Evolutionary conservation across 1,284 basidiomycete genomes (phyloP).

Genomic region (Microbotryum lychnidis-dioicae): DNA sequence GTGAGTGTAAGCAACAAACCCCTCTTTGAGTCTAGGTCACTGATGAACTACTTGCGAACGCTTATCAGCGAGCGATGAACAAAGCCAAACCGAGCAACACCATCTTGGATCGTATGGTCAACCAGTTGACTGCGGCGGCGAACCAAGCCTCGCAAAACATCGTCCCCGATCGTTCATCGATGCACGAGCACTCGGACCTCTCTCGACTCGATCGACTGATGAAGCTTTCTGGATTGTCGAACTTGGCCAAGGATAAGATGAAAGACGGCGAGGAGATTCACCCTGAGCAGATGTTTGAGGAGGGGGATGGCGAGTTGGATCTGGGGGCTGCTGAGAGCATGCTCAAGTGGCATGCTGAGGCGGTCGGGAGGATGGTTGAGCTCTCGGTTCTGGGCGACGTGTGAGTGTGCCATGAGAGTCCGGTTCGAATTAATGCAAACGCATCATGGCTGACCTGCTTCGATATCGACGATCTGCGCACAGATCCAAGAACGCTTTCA

Average conservation of each 20-base stretch:
- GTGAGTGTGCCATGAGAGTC: conserved; percentile 47
- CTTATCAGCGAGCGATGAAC: conserved; percentile 44
- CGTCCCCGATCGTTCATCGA: conserved; percentile 1
- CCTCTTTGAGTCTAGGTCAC: background rate
- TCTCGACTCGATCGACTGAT: conserved; percentile 34
- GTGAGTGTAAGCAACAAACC: conserved; percentile 46
- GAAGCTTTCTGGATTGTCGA: conserved; percentile 66
- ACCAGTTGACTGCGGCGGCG: conserved; percentile 72
- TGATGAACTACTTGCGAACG: background rate
- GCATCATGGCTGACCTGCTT: too few relatives aligned
- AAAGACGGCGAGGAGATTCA: conserved; percentile 4
- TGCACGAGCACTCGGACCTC: conserved; percentile 13
- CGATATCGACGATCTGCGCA: background rate
- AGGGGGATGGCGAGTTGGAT: conserved; percentile 70
- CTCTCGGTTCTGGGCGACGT: conserved; percentile 69
- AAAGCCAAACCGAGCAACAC: conserved; percentile 69
- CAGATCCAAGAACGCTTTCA: conserved; percentile 83
- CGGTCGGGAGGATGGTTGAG: conserved; percentile 83
- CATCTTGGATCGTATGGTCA: conserved; percentile 84
- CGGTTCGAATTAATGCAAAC: too few relatives aligned
- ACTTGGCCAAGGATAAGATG: conserved; percentile 35
- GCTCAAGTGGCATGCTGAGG: conserved; percentile 93
- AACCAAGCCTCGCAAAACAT: conserved; percentile 37
- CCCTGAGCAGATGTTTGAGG: conserved; percentile 38
- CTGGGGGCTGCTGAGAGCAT: conserved; percentile 75